These are phyloP conservation scores for Mortierella sp. DNA, from an alignment of 371 early-diverging fungal species.

Conservation along the genomic window DNA sequence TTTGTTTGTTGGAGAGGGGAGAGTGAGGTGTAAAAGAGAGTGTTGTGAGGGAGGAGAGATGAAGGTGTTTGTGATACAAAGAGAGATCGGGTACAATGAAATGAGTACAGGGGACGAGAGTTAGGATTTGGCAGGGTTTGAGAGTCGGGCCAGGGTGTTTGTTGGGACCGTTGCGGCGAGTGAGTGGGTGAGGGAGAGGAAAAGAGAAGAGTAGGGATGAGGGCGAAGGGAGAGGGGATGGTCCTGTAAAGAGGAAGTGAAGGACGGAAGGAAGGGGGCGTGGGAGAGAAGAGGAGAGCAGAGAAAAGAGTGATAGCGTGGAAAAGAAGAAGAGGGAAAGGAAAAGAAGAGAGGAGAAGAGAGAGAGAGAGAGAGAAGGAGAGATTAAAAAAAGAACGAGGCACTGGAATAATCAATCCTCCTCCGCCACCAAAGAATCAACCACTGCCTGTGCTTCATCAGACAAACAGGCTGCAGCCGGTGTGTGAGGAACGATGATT, in stretches of 20 bases:
- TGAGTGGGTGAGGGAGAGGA: not conserved
- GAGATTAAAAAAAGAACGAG: not conserved
- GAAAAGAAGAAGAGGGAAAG: not conserved
- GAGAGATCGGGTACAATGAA: not conserved
- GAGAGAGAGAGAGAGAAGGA: not conserved
- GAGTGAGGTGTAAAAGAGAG: not conserved
- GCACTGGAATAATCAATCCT: not conserved
- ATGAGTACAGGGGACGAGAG: not conserved
- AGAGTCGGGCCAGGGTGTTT: not conserved
- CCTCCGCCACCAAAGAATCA: not conserved
- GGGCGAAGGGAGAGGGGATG: not conserved
- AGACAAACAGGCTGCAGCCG: not conserved
- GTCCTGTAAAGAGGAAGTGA: not conserved
- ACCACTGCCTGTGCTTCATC: not conserved
- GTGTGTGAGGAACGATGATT: too few species aligned
- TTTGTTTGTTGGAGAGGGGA: constrained; percentile 1
- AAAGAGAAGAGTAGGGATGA: not conserved
- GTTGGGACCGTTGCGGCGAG: too few species aligned
- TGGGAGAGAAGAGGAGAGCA: too few species aligned
- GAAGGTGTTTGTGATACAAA: not conserved
- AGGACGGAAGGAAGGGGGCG: not conserved
- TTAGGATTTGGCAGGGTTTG: constrained; percentile 3
- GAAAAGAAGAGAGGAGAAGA: not conserved
- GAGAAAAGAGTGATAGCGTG: not conserved
- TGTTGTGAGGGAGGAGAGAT: not conserved